Conservation (phyloP, 441 rosid species). For the Croton laevigatus region DNA sequence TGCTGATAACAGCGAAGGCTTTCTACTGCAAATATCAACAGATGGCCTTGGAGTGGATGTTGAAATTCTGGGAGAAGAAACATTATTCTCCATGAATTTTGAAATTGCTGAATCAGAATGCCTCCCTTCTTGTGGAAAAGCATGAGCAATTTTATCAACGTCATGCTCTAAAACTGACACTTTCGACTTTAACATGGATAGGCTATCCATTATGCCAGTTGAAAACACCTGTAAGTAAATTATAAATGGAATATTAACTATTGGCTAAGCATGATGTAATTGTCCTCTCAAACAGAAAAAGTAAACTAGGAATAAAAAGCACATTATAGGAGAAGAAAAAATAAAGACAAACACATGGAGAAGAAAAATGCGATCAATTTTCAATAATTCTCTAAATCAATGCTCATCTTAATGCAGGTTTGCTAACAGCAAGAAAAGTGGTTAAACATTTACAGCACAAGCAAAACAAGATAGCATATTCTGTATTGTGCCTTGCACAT, state of each 20-base stretch:
- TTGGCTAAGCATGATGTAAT: neutral
- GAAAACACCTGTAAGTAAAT: conserved; percentile 57
- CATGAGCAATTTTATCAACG: conserved; percentile 51
- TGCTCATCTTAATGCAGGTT: neutral
- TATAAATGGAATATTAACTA: neutral
- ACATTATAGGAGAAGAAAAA: neutral
- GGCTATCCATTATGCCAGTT: conserved; percentile 56
- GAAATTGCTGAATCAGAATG: conserved; percentile 44
- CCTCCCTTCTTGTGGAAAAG: conserved; percentile 35
- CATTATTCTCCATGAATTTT: conserved; percentile 43
- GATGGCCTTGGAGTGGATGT: conserved; percentile 70
- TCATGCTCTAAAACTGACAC: conserved; percentile 71
- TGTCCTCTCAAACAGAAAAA: conserved; percentile 5
- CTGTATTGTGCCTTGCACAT: neutral
- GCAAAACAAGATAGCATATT: neutral
- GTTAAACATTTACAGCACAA: no score
- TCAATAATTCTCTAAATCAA: neutral
- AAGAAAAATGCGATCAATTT: neutral
- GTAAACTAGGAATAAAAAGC: neutral
- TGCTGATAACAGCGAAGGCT: conserved; percentile 39
- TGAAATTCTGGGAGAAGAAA: conserved; percentile 63
- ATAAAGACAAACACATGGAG: neutral
- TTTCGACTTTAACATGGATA: conserved; percentile 67
- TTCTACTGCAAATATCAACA: conserved; percentile 45
- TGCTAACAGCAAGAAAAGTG: neutral